Percentiles rank a stretch among this genome's conserved stretches.
These are phyloP conservation scores for Colletotrichum sp. DNA, from an alignment of 2,329 filamentous ascomycete genomes.

Conservation along the genomic window DNA sequence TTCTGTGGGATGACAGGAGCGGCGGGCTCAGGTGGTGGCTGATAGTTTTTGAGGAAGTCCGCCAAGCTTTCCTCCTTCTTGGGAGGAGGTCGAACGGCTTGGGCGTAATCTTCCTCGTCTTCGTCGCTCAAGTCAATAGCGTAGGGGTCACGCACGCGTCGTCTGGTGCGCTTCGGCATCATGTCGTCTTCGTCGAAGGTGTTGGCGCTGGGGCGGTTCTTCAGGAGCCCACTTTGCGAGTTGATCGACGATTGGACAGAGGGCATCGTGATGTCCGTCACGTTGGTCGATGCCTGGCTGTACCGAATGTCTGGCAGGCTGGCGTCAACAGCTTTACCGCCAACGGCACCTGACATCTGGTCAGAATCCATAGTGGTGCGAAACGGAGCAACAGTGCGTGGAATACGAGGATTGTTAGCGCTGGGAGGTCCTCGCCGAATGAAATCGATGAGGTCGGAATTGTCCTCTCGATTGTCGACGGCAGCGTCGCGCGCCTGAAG, in stretches of 20 bases:
- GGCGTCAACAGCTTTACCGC: conserved; percentile 62
- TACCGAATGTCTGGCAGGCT: conserved; percentile 60
- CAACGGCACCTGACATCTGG: conserved; percentile 63
- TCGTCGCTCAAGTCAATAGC: conserved; percentile 85
- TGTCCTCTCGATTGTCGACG: conserved; percentile 67
- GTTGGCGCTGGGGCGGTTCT: conserved; percentile 39
- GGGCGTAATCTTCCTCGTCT: conserved; percentile 58
- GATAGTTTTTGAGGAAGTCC: conserved; percentile 74
- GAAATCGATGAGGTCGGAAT: conserved; percentile 92
- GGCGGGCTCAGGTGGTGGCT: conserved; percentile 63
- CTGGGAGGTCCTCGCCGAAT: conserved; percentile 84
- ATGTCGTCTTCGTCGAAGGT: conserved; percentile 56
- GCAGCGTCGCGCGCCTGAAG: conserved; percentile 76
- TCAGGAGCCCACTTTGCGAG: conserved; percentile 74
- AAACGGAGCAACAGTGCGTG: conserved; percentile 84
- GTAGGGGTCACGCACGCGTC: conserved; percentile 86
- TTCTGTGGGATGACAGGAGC: conserved; percentile 34
- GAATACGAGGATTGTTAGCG: conserved; percentile 70
- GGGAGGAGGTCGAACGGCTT: conserved; percentile 41
- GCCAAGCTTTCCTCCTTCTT: conserved; percentile 71
- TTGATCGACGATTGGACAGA: conserved; percentile 71
- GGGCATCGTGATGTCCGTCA: conserved; percentile 62
- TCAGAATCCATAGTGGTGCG: conserved; percentile 86
- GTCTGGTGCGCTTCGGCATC: conserved; percentile 75
- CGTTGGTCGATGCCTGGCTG: conserved; percentile 60